Conservation (phyloP, 148 eudicot genomes). For the Persicaria tinctoria region DNA sequence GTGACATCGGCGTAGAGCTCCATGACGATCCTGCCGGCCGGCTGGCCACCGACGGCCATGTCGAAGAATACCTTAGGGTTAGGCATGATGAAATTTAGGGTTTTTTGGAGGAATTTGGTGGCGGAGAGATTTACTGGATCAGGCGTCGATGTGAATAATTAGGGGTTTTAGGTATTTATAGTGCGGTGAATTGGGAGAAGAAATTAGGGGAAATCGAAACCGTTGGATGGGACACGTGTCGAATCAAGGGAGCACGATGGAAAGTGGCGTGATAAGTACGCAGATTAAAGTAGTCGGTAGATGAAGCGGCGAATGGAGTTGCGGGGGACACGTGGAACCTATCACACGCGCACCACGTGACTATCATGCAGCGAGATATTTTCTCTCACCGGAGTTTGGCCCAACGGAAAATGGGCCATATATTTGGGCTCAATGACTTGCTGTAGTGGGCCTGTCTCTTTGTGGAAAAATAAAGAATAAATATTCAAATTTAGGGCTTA, state of each 20-base stretch:
- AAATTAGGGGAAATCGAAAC: slow-evolving; percentile 1
- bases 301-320: neutral
- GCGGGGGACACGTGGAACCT: neutral
- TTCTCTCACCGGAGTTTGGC: neutral
- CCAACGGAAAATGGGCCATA: neutral
- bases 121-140: neutral
- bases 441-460: too few species aligned
- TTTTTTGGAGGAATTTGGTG: neutral
- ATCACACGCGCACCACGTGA: neutral
- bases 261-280: neutral
- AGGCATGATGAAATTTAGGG: slow-evolving; percentile 15
- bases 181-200: neutral
- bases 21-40: slow-evolving; percentile 31
- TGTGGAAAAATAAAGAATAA: too few species aligned
- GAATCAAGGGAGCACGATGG: neutral
- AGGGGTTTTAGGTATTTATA: neutral
- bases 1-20: slow-evolving; percentile 29
- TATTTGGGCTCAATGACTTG: neutral
- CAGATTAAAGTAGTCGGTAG: neutral
- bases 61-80: slow-evolving; percentile 37
- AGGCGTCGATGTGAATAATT: neutral
- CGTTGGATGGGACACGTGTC: slow-evolving; percentile 6
- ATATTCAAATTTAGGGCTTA: too few species aligned
- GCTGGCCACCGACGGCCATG: slow-evolving; percentile 19
- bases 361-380: neutral